phyloP scores from a whole-genome alignment of 169 alveolate genomes.

The Perkinsus olseni region DNA sequence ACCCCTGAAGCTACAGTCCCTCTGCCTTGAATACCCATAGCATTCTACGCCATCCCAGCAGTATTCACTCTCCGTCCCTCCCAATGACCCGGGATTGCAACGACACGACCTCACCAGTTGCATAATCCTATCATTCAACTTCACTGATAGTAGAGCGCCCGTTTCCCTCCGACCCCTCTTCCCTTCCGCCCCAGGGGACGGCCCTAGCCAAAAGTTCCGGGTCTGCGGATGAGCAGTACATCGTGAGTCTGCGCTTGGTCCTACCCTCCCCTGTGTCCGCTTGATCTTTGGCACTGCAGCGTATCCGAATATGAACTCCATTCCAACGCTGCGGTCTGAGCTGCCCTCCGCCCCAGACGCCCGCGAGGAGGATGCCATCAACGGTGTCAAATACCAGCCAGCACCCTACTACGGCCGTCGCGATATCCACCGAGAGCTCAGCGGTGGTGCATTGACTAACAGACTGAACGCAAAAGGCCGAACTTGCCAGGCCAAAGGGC shows the following conservation, averaged over 20 bases:
- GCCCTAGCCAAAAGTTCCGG: neutral
- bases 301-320: neutral
- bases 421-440: no score
- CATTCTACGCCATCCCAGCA: no score
- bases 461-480: neutral
- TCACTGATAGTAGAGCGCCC: neutral
- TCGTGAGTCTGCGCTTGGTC: neutral
- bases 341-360: neutral
- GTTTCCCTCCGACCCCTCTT: neutral
- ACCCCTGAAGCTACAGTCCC: no score
- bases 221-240: no score
- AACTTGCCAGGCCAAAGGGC: neutral
- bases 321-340: neutral
- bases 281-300: neutral
- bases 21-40: no score
- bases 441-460: neutral
- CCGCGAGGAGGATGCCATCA: no score
- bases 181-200: neutral
- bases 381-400: no score
- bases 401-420: no score
- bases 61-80: no score
- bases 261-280: neutral
- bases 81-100: no score
- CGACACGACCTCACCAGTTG: neutral
- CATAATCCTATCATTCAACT: neutral